A percentile compares a stretch with the other conserved stretches of the same genome.
phyloP scores from a whole-genome alignment of 352 stramenopile species.

The Peronosclerospora sorghi region DNA sequence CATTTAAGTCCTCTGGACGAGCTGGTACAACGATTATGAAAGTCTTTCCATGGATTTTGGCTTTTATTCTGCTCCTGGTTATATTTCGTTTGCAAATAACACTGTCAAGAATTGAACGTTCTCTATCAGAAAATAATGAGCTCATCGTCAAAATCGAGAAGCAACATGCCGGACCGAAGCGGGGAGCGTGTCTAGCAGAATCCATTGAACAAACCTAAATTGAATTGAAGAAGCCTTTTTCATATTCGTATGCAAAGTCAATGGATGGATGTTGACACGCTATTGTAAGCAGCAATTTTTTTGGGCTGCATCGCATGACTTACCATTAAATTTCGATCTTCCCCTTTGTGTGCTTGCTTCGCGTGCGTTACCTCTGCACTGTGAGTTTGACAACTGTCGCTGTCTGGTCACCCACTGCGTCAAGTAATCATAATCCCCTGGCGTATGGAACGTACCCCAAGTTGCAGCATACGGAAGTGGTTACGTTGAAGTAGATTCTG shows the following conservation, averaged over 20 bases:
- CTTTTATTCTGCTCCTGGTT: constrained; percentile 49
- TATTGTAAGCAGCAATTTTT: constrained; percentile 28
- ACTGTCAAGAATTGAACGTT: constrained; percentile 45
- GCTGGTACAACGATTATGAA: constrained; percentile 18
- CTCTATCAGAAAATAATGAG: constrained; percentile 31
- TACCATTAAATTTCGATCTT: neutral
- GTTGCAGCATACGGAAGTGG: constrained; percentile 18
- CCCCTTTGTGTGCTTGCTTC: neutral
- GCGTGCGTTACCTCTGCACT: neutral
- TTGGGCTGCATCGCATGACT: constrained; percentile 13
- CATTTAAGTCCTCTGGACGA: constrained; percentile 3
- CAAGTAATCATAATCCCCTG: constrained; percentile 21
- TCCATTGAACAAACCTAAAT: constrained; percentile 1
- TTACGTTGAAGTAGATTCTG: constrained; percentile 22
- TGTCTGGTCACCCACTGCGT: neutral
- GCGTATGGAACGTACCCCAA: constrained; percentile 21
- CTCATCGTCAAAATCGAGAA: constrained; percentile 27
- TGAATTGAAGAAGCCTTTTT: constrained; percentile 1
- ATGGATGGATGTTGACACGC: constrained; percentile 33
- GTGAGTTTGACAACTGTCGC: neutral
- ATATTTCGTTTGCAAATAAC: constrained; percentile 46
- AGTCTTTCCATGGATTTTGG: constrained; percentile 61
- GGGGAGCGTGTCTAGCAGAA: constrained; percentile 12
- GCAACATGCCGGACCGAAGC: constrained; percentile 11
- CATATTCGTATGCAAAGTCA: neutral